Evolutionary conservation across 805 yeast genomes (phyloP).

Genomic region (Saturnispora hagleri): DNA sequence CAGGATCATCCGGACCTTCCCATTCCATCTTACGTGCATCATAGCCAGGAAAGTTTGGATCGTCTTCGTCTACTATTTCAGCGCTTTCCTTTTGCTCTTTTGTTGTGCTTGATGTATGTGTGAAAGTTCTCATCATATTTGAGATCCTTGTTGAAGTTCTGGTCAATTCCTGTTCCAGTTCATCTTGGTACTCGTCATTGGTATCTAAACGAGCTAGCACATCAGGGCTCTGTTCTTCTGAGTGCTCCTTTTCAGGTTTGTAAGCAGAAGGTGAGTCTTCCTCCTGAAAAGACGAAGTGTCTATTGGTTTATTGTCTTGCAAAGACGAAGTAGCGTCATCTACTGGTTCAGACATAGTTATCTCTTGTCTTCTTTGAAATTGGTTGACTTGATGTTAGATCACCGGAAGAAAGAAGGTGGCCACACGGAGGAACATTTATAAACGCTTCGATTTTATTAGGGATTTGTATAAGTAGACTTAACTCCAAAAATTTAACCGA

Average conservation of each 20-base stretch:
- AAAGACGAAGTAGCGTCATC: not conserved
- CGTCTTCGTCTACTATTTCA: conserved; percentile 20
- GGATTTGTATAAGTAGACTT: too few species aligned
- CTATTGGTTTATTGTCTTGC: not conserved
- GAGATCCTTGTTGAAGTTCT: conserved; percentile 18
- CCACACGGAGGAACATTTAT: not conserved
- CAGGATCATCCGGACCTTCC: conserved; percentile 54
- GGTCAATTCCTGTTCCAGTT: conserved; percentile 17
- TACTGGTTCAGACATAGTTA: not conserved
- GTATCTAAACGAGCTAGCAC: not conserved
- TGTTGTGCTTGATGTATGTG: conserved; percentile 8
- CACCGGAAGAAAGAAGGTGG: not conserved
- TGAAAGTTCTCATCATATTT: conserved; percentile 12
- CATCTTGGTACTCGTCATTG: conserved; percentile 17
- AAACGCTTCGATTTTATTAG: not conserved
- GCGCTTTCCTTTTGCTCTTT: conserved; percentile 9
- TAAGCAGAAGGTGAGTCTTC: not conserved
- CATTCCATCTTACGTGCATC: conserved; percentile 40
- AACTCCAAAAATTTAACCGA: not conserved
- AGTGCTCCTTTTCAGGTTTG: not conserved
- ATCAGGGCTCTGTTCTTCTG: not conserved
- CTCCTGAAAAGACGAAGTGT: not conserved
- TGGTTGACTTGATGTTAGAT: not conserved
- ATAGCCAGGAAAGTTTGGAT: conserved; percentile 18
- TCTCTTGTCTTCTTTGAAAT: not conserved